Evolutionary conservation across 2,329 filamentous ascomycete genomes (phyloP), one percentile per base, ranked within the genome.

Genomic region (Lasiodiplodia sp.): DNA sequence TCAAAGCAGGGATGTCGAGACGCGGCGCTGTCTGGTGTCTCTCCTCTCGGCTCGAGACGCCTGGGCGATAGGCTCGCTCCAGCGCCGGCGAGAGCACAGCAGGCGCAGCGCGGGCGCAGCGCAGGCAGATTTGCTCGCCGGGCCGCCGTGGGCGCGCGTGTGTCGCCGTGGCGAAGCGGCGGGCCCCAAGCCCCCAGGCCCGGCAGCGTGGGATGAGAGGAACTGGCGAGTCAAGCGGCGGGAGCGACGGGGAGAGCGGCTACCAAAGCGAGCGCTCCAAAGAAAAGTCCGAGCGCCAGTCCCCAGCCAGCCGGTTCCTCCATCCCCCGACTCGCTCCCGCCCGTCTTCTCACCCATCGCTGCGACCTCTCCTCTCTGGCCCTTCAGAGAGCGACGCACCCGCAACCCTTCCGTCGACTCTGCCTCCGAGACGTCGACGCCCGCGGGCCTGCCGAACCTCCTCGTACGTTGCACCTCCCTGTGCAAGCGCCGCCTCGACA

Each of bases 11-110:
- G 60, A 37, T 64, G 60, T 38, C 44, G 60, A 51, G 60, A 64
- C 60, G 60, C 47, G 60, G 60, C 60, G 60, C 60, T 34, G 40
- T 63, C 58, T 63, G 58, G 23, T 63, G 58, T 63, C 58, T 63
- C 58, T 63, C 58, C 58, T 31, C 58, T 63, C 58, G 58, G 58
- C 58, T 63, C 58, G 58, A 44, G 58, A 47, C 58, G 40, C 58
- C 58, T 28, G 58, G 40, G 14, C 38, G 40, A 63, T 63, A 51
- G 58, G 40, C 58, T 63, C 40, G 40, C n/a, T 18, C 40, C 58
- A 51, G 58, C 58, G 57, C 37, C n/a, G 23, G 12, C 37, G 37
- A 25, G 37, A 23, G 37, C 57, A 60, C 57, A 49, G 58, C 58
- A 63, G 58, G 58, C 58, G 58, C 58, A 49, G 58, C 25, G 58